Evolutionary conservation across 2,329 filamentous ascomycete species (phyloP), one percentile per base, ranked within the genome.

Genomic region (Fusarium luffae): DNA sequence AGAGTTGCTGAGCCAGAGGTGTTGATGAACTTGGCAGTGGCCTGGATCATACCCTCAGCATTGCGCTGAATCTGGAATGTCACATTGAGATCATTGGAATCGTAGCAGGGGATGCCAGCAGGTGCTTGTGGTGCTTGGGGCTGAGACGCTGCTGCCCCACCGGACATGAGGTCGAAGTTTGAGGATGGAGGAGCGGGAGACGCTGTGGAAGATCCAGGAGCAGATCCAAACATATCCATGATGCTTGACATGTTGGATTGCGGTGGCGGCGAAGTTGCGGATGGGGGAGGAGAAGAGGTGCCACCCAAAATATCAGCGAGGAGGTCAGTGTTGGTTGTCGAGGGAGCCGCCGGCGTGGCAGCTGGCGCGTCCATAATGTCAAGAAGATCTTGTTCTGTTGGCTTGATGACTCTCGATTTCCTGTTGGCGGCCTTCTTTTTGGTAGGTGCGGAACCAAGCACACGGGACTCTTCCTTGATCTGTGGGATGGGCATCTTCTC

Each of bases 401-500:
- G 92, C 81, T 97, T 96, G 68, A 90, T 86, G 28, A 90, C 86
- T 81, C 91, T 94, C 62, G 90, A 89, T 78, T 90, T 93, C 73
- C 93, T 89, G 77, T 92, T 93, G 63, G 89, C 86, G 50, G 90
- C 89, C 79, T 88, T 90, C 69, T 86, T 85, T 74, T 91, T 88
- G 79, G 90, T 90, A 3, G 89, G 85, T 2, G 93, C 90, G 75
- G 95, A 92, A 44, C 94, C 94, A 19, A 99, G 85, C 5, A 98
- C 94, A 64, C 95, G 88, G 57, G 96, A 95, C 79, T 97, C 93
- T 78, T 99, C 96, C 71, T 95, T 93, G 76, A 99, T 98, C 79
- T 98, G 95, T 11, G 96, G 96, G 3, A 96, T 89, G 10, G 96
- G 96, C 97, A 99, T 99, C 79, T 96, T 97, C 82, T 99, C 96